phyloP scores from a whole-genome alignment of 2,329 filamentous ascomycete species.

The Fusarium solani-melongenae region DNA sequence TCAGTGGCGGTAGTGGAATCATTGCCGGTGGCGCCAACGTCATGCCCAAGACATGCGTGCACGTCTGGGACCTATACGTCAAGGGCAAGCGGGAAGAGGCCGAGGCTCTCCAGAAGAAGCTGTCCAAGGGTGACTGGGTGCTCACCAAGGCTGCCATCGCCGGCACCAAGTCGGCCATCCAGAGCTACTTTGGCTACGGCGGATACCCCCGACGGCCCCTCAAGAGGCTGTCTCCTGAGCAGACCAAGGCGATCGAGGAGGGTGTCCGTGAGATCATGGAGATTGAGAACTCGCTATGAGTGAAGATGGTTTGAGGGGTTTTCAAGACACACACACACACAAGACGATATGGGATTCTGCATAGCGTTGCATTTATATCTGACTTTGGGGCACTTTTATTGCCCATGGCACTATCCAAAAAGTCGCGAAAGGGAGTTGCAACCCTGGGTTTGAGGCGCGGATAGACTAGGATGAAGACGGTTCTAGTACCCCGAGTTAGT shows the following conservation, averaged over 20 bases:
- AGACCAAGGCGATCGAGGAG: slow-evolving; percentile 63
- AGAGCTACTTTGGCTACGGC: slow-evolving; percentile 85
- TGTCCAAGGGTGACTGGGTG: slow-evolving; percentile 84
- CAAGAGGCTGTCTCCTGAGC: slow-evolving; percentile 70
- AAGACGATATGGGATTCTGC: slow-evolving; percentile 21
- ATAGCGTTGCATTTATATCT: slow-evolving; percentile 39
- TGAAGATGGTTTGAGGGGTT: background rate
- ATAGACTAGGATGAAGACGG: background rate
- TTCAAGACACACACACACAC: slow-evolving; percentile 10
- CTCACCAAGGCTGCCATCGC: slow-evolving; percentile 85
- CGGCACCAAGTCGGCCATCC: slow-evolving; percentile 86
- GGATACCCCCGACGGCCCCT: slow-evolving; percentile 79
- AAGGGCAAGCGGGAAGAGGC: slow-evolving; percentile 81
- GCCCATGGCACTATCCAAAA: slow-evolving; percentile 6
- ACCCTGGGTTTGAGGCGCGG: background rate
- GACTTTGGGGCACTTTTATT: background rate
- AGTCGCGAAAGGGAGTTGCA: slow-evolving; percentile 8
- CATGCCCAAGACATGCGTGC: slow-evolving; percentile 83
- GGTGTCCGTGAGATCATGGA: slow-evolving; percentile 73
- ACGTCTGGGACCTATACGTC: slow-evolving; percentile 80
- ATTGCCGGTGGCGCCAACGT: slow-evolving; percentile 89
- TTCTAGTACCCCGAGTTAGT: background rate
- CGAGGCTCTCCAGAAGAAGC: slow-evolving; percentile 78
- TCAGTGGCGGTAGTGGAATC: slow-evolving; percentile 83
- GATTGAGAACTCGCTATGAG: slow-evolving; percentile 66